Evolutionary conservation across 1,284 basidiomycete genomes (phyloP), one percentile per base, ranked within the genome.

Genomic region (Spongiforma sp.): DNA sequence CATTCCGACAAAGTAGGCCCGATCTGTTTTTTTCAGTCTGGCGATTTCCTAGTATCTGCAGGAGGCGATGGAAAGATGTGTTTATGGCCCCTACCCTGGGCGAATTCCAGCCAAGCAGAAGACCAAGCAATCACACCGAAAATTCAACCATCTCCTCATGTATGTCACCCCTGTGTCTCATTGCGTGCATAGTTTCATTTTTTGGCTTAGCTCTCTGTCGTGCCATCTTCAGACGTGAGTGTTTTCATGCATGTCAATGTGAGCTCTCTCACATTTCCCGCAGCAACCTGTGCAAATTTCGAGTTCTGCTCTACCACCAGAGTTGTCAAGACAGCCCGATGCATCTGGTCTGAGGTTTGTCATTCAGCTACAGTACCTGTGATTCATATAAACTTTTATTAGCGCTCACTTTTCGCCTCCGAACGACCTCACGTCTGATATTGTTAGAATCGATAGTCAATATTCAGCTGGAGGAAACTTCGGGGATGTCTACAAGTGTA

Each of bases 401-500:
- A 63, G 59, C 2, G 4, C 14, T 1, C 3, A 52, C 3, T 39
- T 15, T 9, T 28, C 52, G 0, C 57, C 33, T 6, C 67, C 62
- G 24, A 64, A 37, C 0, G 60, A 68, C 36, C 67, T 69, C n/a
- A 73, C 69, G 17, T n/a, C 15, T 7, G 5, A 60, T 15, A 24
- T 71, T n/a, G 8, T 26, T 37, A 71, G 26, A 39, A 14, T 11
- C 0, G 12, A 46, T 2, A 24, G 52, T 14, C 61, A 54, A 12
- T 61, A 53, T 61, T 30, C n/a, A 9, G 61, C 59, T 33, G 62
- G 67, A 32, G 67, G 65, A 11, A 19, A 41, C 4, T 68, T 67
- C 28, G 63, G 66, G 17, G 67, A 66, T 14, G 60, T 73, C 5
- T 73, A 69, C 28, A 64, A 15, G 28, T 70, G 69, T 43, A 11